Evolutionary conservation across 225 moss, liverwort and hornwort genomes (phyloP), one percentile per base, ranked within the genome.

Genomic region (Sphagnum contortum): DNA sequence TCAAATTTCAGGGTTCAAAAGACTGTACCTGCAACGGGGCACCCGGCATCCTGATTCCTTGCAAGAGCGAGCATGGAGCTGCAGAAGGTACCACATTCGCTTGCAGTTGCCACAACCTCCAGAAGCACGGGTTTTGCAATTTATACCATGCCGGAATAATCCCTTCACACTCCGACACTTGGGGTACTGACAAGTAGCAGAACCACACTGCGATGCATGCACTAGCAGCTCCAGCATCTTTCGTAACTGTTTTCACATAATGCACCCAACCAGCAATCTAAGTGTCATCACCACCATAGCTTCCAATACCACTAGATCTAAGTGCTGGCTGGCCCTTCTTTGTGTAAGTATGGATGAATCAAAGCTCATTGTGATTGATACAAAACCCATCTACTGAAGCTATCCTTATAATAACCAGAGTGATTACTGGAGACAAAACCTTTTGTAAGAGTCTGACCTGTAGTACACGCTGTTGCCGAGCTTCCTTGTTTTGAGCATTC

Each of bases 101-200:
- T 96, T 96, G 82, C 96, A 92, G 73, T 92, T 83, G 64, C 72
- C 80, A 72, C 96, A 96, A 71, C 92, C 96, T 50, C 92, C 96
- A 58, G 96, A 92, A 14, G 92, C 96, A 71, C 90, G 85, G 53
- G 68, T 58, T 83, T 77, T 88, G 82, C 96, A 96, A 61, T 69
- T 74, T 88, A 86, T 87, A 64, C 96, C 92, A 73, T 96, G 96
- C 64, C 96, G 86, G 63, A 92, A 96, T 64, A 96, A 68, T 45
- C 90, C 80, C 71, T 96, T 96, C 62, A 96, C 92, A 77, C 92
- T 96, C 13, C 90, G 90, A 79, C 96, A 92, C 70, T 96, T 96
- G 49, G 96, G 96, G 72, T 96, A 96, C 59, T 77, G 78, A 64
- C 96, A 92, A 57, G 78, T 74, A 5, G 74, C 70, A 50, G 74